Conservation (phyloP, 1,139 yeast species). For the Suhomyces choctaworum region DNA sequence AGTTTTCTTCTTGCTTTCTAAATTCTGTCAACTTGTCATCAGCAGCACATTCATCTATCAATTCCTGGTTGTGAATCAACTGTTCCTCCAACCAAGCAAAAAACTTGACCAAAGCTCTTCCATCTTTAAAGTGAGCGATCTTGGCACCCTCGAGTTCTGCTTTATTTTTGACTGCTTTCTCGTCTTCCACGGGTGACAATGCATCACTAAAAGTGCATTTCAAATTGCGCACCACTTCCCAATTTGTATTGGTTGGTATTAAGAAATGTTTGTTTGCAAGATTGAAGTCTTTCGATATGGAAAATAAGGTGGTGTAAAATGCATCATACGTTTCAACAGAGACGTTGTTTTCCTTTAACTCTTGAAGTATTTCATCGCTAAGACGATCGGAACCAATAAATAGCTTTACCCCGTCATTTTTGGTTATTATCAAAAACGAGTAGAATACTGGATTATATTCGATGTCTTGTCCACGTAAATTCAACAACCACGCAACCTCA, state of each 20-base stretch:
- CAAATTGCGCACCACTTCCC: slow-evolving; percentile 71
- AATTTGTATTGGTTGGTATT: slow-evolving; percentile 68
- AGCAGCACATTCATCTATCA: slow-evolving; percentile 78
- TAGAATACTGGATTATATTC: slow-evolving; percentile 90
- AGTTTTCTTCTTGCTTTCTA: slow-evolving; percentile 61
- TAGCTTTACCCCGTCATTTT: slow-evolving; percentile 47
- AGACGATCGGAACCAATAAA: slow-evolving; percentile 52
- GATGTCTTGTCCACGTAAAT: slow-evolving; percentile 82
- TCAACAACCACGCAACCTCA: slow-evolving; percentile 91
- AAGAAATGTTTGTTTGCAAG: slow-evolving; percentile 47
- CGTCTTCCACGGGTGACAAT: slow-evolving; percentile 62
- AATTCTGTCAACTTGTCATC: slow-evolving; percentile 67
- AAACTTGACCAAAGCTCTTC: slow-evolving; percentile 73
- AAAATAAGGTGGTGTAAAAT: slow-evolving; percentile 54
- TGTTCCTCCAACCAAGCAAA: slow-evolving; percentile 85
- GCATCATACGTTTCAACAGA: slow-evolving; percentile 52
- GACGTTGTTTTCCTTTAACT: slow-evolving; percentile 41
- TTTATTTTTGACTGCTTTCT: slow-evolving; percentile 77
- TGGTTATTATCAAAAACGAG: slow-evolving; percentile 67
- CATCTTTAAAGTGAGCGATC: slow-evolving; percentile 82
- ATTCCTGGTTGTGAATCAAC: slow-evolving; percentile 51
- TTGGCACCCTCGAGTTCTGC: slow-evolving; percentile 76
- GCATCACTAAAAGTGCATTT: slow-evolving; percentile 45
- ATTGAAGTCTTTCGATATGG: slow-evolving; percentile 44
- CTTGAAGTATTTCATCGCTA: slow-evolving; percentile 15